phyloP scores from a whole-genome alignment of 805 yeast species.

The Huiozyma sinensis region DNA sequence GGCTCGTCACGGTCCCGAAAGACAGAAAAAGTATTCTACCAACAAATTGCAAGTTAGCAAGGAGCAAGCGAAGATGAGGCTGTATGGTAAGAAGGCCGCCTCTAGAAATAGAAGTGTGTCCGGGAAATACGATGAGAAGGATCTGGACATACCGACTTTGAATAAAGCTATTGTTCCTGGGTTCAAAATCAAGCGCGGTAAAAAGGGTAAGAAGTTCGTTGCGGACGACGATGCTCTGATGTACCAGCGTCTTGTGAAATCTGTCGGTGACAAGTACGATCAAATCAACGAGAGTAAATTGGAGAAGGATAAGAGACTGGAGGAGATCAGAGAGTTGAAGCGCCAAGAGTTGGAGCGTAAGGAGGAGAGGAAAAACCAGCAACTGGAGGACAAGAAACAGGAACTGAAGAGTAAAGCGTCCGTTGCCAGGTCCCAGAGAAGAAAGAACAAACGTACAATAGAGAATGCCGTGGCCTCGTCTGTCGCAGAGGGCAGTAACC shows the following conservation, averaged over 20 bases:
- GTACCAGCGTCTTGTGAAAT: conserved; percentile 60
- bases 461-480: conserved; percentile 5
- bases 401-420: conserved; percentile 68
- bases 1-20: conserved; percentile 28
- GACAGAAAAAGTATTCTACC: conserved; percentile 27
- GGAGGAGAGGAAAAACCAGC: conserved; percentile 57
- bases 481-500: neutral
- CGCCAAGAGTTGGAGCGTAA: conserved; percentile 78
- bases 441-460: conserved; percentile 36
- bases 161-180: conserved; percentile 86
- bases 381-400: conserved; percentile 63
- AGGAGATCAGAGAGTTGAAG: conserved; percentile 79
- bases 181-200: conserved; percentile 61
- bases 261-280: conserved; percentile 76
- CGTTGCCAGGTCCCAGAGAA: conserved; percentile 56
- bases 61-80: conserved; percentile 50
- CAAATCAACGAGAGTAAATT: conserved; percentile 74
- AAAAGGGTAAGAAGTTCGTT: conserved; percentile 76
- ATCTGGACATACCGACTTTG: conserved; percentile 65
- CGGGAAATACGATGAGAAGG: conserved; percentile 43
- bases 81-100: conserved; percentile 51
- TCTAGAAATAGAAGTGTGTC: conserved; percentile 1
- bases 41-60: conserved; percentile 49
- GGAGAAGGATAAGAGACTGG: conserved; percentile 81
- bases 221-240: conserved; percentile 55